A percentile compares a stretch with the other conserved stretches of the same genome.
phyloP scores from a whole-genome alignment of 169 alveolate species.

The Plasmodium chabaudi region DNA sequence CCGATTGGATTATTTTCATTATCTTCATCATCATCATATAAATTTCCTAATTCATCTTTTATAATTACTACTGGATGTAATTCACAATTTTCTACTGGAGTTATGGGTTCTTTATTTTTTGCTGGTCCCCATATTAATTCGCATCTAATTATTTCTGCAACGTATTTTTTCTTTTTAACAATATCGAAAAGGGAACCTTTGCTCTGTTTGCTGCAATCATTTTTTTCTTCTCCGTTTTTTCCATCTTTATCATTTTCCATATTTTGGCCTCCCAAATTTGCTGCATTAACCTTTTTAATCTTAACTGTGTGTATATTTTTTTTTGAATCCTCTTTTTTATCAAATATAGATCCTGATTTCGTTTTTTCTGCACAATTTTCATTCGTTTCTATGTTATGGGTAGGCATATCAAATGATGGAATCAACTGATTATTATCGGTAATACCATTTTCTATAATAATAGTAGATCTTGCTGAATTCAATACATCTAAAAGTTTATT shows the following conservation, averaged over 20 bases:
- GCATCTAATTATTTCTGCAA: conserved; percentile 78
- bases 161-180: conserved; percentile 31
- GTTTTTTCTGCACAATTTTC: too few species aligned
- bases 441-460: too few species aligned
- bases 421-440: too few species aligned
- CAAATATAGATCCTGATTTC: too few species aligned
- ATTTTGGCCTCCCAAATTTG: background rate
- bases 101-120: conserved; percentile 79
- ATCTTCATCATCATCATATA: conserved; percentile 82
- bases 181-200: conserved; percentile 9
- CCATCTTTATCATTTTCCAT: background rate
- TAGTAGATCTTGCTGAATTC: too few species aligned
- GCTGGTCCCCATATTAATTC: conserved; percentile 80
- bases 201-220: background rate
- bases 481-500: too few species aligned
- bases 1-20: conserved; percentile 77
- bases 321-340: background rate
- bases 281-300: too few species aligned
- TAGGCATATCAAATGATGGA: too few species aligned
- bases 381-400: too few species aligned
- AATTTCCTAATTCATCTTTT: conserved; percentile 79
- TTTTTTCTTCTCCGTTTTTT: background rate
- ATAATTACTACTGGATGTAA: conserved; percentile 85
- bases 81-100: conserved; percentile 87
- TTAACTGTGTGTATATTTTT: background rate